These are phyloP conservation scores for Cutaneotrichosporon arboriforme DNA, from an alignment of 1,284 basidiomycete genomes.

Conservation along the genomic window DNA sequence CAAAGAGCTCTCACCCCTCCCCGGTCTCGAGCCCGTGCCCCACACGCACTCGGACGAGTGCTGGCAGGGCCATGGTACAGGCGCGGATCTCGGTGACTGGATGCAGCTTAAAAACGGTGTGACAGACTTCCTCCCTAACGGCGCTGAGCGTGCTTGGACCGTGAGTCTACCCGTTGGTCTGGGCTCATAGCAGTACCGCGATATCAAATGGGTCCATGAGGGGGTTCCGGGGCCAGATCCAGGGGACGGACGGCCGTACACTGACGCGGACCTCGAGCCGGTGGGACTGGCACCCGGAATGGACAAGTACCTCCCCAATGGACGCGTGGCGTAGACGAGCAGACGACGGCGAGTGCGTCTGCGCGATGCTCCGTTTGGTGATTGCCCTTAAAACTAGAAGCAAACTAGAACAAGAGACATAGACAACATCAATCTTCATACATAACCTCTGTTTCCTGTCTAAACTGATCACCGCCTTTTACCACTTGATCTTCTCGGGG, in stretches of 20 bases:
- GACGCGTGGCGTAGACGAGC: too few species aligned
- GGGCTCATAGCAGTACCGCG: constrained; percentile 21
- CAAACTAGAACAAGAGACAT: too few species aligned
- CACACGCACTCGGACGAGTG: background rate
- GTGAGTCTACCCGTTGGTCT: constrained; percentile 32
- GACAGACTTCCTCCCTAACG: constrained; percentile 41
- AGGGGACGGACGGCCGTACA: constrained; percentile 25
- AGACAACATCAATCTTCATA: too few species aligned
- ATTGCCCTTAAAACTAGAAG: too few species aligned
- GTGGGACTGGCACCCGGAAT: constrained; percentile 38
- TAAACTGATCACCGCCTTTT: too few species aligned
- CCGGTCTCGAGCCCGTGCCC: background rate
- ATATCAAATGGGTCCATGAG: background rate
- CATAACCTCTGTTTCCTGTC: too few species aligned
- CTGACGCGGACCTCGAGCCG: constrained; percentile 30
- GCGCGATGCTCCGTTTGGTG: too few species aligned
- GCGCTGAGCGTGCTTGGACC: constrained; percentile 45
- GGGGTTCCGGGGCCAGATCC: constrained; percentile 20
- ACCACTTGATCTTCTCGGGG: constrained; percentile 68
- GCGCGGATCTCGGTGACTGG: constrained; percentile 12
- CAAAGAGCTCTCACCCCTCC: background rate
- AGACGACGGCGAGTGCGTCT: too few species aligned
- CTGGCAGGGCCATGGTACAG: constrained; percentile 13
- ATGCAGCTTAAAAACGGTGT: constrained; percentile 31
- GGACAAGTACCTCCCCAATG: constrained; percentile 23